Evolutionary conservation across 805 yeast genomes (phyloP).

Genomic region (Yarrowia bubula): DNA sequence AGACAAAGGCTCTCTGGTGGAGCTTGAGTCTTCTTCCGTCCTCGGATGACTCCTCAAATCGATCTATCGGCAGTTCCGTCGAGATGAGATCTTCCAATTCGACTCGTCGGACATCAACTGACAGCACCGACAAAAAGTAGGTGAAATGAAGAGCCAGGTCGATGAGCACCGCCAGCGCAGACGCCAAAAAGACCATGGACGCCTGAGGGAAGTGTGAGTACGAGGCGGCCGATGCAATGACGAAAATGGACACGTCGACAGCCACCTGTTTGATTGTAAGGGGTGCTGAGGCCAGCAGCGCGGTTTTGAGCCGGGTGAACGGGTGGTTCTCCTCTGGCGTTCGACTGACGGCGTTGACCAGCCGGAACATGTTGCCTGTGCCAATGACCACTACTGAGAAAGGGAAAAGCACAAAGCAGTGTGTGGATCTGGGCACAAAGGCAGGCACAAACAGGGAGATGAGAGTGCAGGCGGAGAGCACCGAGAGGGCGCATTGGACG

Average conservation of each 20-base stretch:
- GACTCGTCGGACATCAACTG: slow-evolving; percentile 62
- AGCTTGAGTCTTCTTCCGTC: slow-evolving; percentile 12
- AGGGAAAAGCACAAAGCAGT: slow-evolving; percentile 42
- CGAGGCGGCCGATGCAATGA: slow-evolving; percentile 17
- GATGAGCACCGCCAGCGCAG: slow-evolving; percentile 49
- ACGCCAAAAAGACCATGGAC: slow-evolving; percentile 47
- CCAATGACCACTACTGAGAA: slow-evolving; percentile 46
- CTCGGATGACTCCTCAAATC: slow-evolving; percentile 6
- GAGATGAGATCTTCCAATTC: slow-evolving; percentile 55
- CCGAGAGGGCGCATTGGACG: slow-evolving; percentile 40
- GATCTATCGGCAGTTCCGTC: slow-evolving; percentile 7
- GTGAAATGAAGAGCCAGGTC: slow-evolving; percentile 64
- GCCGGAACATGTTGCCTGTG: slow-evolving; percentile 50
- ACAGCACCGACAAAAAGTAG: slow-evolving; percentile 61
- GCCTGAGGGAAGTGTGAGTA: slow-evolving; percentile 35
- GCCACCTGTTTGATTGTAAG: slow-evolving; percentile 43
- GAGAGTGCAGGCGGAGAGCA: slow-evolving; percentile 44
- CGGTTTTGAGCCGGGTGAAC: slow-evolving; percentile 42
- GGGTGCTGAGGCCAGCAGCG: slow-evolving; percentile 42
- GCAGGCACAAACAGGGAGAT: slow-evolving; percentile 42
- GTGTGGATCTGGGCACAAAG: slow-evolving; percentile 41
- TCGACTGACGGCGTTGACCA: slow-evolving; percentile 44
- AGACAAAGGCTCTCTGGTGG: slow-evolving; percentile 19
- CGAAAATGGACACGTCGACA: slow-evolving; percentile 32
- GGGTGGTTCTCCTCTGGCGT: slow-evolving; percentile 47